phyloP scores from a whole-genome alignment of 768 basidiomycete genomes.

The Holtermanniella nyarrowii region DNA sequence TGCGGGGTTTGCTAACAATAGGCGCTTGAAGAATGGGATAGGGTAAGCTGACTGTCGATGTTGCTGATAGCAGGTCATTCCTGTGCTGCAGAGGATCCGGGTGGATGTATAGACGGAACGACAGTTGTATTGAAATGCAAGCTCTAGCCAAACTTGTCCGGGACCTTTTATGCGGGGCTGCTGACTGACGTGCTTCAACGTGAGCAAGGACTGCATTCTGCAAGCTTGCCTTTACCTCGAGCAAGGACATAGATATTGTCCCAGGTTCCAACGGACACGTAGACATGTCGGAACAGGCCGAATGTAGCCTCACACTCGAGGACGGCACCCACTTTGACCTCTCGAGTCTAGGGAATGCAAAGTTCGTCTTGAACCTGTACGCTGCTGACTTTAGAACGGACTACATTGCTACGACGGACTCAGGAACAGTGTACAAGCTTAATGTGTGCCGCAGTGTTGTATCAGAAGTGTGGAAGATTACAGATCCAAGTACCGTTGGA shows the following conservation, averaged over 20 bases:
- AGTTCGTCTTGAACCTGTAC: constrained; percentile 12
- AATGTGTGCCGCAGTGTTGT: constrained; percentile 37
- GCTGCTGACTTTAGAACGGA: not conserved
- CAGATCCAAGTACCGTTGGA: constrained; percentile 29
- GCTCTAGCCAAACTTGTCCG: too few species aligned
- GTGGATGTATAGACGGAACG: constrained; percentile 89
- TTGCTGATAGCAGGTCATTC: constrained; percentile 65
- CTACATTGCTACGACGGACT: not conserved
- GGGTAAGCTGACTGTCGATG: constrained; percentile 43
- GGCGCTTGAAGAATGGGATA: constrained; percentile 97
- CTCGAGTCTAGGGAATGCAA: constrained; percentile 29
- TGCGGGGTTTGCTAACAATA: constrained; percentile 38
- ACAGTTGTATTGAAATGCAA: too few species aligned
- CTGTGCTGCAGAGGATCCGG: constrained; percentile 82
- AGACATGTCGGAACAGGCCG: constrained; percentile 2
- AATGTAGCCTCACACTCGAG: constrained; percentile 32
- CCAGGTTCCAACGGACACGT: too few species aligned
- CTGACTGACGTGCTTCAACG: not conserved
- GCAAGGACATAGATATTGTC: too few species aligned
- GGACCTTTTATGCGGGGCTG: too few species aligned
- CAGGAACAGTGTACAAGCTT: constrained; percentile 19
- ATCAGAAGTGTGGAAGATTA: constrained; percentile 31
- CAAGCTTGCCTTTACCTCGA: too few species aligned
- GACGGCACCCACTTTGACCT: constrained; percentile 39
- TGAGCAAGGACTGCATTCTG: not conserved